Conservation (phyloP, 768 basidiomycete genomes). For the Filobasidium wieringae region DNA sequence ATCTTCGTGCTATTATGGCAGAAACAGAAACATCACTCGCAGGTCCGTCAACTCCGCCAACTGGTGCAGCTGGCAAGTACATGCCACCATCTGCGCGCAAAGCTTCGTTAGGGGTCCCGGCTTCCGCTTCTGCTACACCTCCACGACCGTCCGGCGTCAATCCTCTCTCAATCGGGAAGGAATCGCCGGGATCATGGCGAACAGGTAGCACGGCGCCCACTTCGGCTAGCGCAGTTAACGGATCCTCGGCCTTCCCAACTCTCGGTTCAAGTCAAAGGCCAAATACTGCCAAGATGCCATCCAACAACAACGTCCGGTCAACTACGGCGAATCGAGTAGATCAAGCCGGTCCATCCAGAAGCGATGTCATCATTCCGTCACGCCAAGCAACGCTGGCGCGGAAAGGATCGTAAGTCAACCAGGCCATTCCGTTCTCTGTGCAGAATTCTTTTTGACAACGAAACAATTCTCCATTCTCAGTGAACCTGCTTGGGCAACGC, state of each 20-base stretch:
- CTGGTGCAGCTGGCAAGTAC: neutral
- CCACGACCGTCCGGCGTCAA: neutral
- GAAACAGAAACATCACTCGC: conserved; percentile 47
- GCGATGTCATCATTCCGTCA: conserved; percentile 18
- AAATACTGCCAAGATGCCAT: neutral
- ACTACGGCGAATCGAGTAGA: conserved; percentile 7
- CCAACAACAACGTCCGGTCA: neutral
- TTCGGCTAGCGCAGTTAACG: neutral
- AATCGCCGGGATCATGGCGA: neutral
- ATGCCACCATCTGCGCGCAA: neutral
- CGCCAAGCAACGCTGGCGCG: conserved; percentile 14
- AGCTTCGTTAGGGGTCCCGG: neutral
- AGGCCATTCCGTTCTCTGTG: neutral
- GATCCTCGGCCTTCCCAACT: conserved; percentile 4
- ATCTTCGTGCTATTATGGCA: conserved; percentile 77
- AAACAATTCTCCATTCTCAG: conserved; percentile 3
- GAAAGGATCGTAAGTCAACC: conserved; percentile 21
- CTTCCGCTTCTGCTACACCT: neutral
- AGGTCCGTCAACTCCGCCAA: conserved; percentile 1
- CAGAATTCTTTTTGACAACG: neutral
- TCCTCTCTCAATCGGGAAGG: conserved; percentile 4
- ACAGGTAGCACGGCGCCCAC: neutral
- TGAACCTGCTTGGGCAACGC: conserved; percentile 51
- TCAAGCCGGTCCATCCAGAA: neutral
- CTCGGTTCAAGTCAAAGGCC: conserved; percentile 8